Conservation (phyloP, 805 yeast genomes). For the Saitoella complicata region DNA sequence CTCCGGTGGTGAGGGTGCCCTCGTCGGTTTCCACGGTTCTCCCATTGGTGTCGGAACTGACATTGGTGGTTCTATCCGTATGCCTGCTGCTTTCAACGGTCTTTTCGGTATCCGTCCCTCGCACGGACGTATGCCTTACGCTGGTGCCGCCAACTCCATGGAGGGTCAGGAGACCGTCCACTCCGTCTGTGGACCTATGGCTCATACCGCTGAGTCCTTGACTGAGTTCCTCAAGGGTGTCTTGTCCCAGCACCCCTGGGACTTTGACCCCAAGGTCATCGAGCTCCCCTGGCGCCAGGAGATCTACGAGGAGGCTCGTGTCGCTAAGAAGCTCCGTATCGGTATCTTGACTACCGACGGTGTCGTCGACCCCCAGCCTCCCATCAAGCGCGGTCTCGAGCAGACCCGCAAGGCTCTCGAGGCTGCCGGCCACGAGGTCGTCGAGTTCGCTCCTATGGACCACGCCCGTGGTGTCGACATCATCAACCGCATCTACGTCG, state of each 20-base stretch:
- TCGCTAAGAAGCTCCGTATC: conserved; percentile 24
- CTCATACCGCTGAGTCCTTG: conserved; percentile 25
- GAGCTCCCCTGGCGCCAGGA: conserved; percentile 35
- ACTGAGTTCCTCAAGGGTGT: conserved; percentile 26
- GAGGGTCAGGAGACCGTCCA: conserved; percentile 39
- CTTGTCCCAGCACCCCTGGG: conserved; percentile 30
- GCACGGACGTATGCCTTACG: conserved; percentile 14
- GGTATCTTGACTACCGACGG: conserved; percentile 34
- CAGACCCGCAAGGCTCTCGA: conserved; percentile 36
- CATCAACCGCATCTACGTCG: neutral
- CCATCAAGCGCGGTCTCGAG: conserved; percentile 36
- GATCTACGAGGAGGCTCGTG: conserved; percentile 11
- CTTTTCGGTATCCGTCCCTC: conserved; percentile 31
- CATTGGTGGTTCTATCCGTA: conserved; percentile 36
- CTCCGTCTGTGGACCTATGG: conserved; percentile 36
- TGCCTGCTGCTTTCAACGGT: conserved; percentile 31
- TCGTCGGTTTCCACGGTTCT: conserved; percentile 30
- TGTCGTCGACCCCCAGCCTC: conserved; percentile 37
- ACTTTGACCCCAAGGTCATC: conserved; percentile 32
- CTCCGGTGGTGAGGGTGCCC: conserved; percentile 39
- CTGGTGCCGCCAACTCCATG: conserved; percentile 24
- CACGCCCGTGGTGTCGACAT: no score
- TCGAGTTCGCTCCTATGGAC: conserved; percentile 19
- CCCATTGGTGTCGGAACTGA: conserved; percentile 36
- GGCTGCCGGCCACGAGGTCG: conserved; percentile 39